Percentiles rank a stretch among this genome's conserved stretches.
phyloP scores from a whole-genome alignment of 2,329 filamentous ascomycete genomes.

The Chrysosphaeria jannelii region DNA sequence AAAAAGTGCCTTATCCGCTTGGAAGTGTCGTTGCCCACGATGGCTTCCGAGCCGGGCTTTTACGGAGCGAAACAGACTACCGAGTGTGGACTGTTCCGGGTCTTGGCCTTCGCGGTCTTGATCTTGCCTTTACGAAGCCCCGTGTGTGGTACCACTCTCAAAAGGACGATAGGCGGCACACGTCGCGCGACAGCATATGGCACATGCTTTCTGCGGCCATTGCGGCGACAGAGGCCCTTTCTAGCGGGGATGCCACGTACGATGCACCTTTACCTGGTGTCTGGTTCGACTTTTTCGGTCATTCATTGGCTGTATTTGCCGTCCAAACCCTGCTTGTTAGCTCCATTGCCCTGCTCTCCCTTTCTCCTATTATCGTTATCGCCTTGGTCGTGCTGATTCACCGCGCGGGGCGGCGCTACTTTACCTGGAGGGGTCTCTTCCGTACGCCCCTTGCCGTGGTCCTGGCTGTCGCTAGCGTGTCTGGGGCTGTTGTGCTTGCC shows the following conservation, averaged over 20 bases:
- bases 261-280: constrained; percentile 36
- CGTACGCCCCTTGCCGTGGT: background rate
- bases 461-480: constrained; percentile 19
- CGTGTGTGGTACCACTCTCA: constrained; percentile 72
- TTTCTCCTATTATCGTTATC: constrained; percentile 43
- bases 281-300: constrained; percentile 84
- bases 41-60: constrained; percentile 49
- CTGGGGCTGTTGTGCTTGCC: constrained; percentile 27
- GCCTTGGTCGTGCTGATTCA: constrained; percentile 37
- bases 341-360: constrained; percentile 56
- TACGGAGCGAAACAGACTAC: constrained; percentile 76
- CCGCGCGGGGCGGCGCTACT: constrained; percentile 57
- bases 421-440: too few species aligned
- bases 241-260: constrained; percentile 28
- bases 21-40: constrained; percentile 58
- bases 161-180: constrained; percentile 59
- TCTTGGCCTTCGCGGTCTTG: constrained; percentile 60
- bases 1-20: constrained; percentile 41
- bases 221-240: constrained; percentile 36
- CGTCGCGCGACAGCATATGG: constrained; percentile 44
- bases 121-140: constrained; percentile 74
- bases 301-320: constrained; percentile 45
- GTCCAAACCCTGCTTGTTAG: constrained; percentile 68
- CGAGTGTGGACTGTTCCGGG: constrained; percentile 48
- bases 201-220: constrained; percentile 80